Conservation (phyloP, 31 red algal species). For the Asparagopsis taxiformis region DNA sequence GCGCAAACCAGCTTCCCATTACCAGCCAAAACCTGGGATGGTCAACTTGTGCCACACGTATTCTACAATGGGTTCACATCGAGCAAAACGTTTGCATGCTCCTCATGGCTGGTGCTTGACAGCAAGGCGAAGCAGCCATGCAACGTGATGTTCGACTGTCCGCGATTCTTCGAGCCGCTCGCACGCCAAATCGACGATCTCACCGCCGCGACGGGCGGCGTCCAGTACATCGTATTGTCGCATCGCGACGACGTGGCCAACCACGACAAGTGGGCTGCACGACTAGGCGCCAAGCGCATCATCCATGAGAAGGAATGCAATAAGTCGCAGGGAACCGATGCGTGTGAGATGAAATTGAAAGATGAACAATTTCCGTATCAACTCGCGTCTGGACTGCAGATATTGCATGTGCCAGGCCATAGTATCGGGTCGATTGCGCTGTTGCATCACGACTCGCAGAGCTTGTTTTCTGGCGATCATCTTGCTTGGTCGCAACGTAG, state of each 20-base stretch:
- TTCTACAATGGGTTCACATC: slow-evolving; percentile 88
- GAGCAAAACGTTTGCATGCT: slow-evolving; percentile 76
- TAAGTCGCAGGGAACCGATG: slow-evolving; percentile 34
- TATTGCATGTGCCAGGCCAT: slow-evolving; percentile 88
- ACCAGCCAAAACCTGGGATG: slow-evolving; percentile 20
- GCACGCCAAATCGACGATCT: slow-evolving; percentile 60
- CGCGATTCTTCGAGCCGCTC: slow-evolving; percentile 76
- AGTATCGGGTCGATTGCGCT: slow-evolving; percentile 71
- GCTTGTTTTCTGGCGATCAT: slow-evolving; percentile 91
- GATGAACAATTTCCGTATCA: slow-evolving; percentile 71
- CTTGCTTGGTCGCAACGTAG: slow-evolving; percentile 44
- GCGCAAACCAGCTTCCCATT: slow-evolving; percentile 19
- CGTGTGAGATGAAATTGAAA: slow-evolving; percentile 66
- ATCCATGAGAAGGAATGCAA: slow-evolving; percentile 86
- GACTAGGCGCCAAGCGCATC: slow-evolving; percentile 55
- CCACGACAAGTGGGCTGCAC: slow-evolving; percentile 85
- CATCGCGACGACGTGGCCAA: slow-evolving; percentile 91
- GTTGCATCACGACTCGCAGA: slow-evolving; percentile 38
- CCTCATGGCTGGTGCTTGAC: slow-evolving; percentile 61
- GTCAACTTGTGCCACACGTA: slow-evolving; percentile 34
- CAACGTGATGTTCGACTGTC: slow-evolving; percentile 82
- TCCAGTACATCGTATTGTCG: slow-evolving; percentile 75
- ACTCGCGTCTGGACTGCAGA: slow-evolving; percentile 12
- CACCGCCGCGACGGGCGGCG: slow-evolving; percentile 7
- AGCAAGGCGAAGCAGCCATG: background rate